Evolutionary conservation across 2,329 filamentous ascomycete genomes (phyloP).

Genomic region (Aspergillus fumigatiaffinis): DNA sequence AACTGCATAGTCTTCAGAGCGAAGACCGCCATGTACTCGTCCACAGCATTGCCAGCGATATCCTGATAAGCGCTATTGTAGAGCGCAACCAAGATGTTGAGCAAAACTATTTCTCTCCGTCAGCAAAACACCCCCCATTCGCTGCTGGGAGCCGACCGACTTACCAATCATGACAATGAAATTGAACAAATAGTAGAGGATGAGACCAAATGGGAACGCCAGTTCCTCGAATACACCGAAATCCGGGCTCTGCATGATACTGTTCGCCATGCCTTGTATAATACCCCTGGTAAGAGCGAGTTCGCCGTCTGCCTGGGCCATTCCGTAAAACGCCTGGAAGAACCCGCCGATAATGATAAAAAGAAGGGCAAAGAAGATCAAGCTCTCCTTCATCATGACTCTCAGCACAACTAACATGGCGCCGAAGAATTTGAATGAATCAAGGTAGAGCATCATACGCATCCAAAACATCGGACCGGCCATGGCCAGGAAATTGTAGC

Average conservation of each 20-base stretch:
- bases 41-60: constrained; percentile 86
- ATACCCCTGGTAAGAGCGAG: constrained; percentile 44
- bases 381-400: constrained; percentile 87
- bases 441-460: constrained; percentile 84
- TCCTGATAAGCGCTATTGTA: constrained; percentile 97
- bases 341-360: constrained; percentile 74
- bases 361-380: constrained; percentile 94
- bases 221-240: constrained; percentile 88
- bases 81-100: constrained; percentile 94
- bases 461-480: constrained; percentile 96
- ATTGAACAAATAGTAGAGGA: constrained; percentile 96
- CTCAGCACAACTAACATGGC: constrained; percentile 97
- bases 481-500: constrained; percentile 93
- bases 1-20: constrained; percentile 95
- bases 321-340: constrained; percentile 87
- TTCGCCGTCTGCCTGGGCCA: constrained; percentile 77
- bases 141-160: constrained; percentile 9
- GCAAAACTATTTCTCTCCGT: constrained; percentile 56
- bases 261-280: constrained; percentile 68
- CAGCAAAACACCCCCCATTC: constrained; percentile 1
- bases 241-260: constrained; percentile 86
- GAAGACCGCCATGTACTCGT: constrained; percentile 93
- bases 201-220: constrained; percentile 85
- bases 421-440: constrained; percentile 92
- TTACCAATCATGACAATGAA: constrained; percentile 85